Conservation (phyloP, 768 basidiomycete genomes). For the Strobilomyces echinocephalus region DNA sequence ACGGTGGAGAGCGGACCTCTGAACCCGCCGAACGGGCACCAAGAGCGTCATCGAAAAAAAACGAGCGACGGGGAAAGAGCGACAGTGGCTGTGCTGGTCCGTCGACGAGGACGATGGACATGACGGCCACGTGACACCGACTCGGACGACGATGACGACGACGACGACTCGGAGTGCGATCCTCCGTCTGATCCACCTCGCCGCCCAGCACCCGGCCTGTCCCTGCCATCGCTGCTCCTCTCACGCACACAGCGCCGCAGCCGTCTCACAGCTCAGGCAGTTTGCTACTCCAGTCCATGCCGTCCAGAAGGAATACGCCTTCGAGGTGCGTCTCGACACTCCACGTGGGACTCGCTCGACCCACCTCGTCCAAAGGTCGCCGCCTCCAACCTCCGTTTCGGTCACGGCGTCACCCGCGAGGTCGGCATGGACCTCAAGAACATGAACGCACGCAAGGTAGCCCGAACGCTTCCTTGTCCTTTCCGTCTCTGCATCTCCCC, state of each 20-base stretch:
- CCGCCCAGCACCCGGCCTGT: conserved; percentile 67
- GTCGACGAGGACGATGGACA: neutral
- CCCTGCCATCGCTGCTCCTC: conserved; percentile 72
- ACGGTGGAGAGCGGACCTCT: conserved; percentile 31
- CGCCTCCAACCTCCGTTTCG: conserved; percentile 84
- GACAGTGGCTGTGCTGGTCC: conserved; percentile 15
- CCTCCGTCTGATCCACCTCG: conserved; percentile 62
- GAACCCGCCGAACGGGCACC: conserved; percentile 45
- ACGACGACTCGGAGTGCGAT: conserved; percentile 63
- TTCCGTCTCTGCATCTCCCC: conserved; percentile 5
- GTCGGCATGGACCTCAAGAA: conserved; percentile 94
- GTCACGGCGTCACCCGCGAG: conserved; percentile 84
- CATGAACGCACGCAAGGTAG: conserved; percentile 82
- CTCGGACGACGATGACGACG: conserved; percentile 28
- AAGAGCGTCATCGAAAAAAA: conserved; percentile 36
- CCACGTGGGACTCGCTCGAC: neutral
- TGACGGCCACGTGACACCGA: conserved; percentile 6
- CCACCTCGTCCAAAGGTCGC: conserved; percentile 51
- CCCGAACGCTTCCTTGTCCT: neutral
- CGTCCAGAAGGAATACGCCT: conserved; percentile 85
- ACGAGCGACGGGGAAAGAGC: neutral
- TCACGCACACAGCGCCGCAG: conserved; percentile 32
- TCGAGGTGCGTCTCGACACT: conserved; percentile 52
- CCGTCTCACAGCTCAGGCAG: conserved; percentile 59
- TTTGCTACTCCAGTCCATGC: conserved; percentile 73